phyloP scores from a whole-genome alignment of 768 basidiomycete genomes.

The Kwoniella shandongensis region DNA sequence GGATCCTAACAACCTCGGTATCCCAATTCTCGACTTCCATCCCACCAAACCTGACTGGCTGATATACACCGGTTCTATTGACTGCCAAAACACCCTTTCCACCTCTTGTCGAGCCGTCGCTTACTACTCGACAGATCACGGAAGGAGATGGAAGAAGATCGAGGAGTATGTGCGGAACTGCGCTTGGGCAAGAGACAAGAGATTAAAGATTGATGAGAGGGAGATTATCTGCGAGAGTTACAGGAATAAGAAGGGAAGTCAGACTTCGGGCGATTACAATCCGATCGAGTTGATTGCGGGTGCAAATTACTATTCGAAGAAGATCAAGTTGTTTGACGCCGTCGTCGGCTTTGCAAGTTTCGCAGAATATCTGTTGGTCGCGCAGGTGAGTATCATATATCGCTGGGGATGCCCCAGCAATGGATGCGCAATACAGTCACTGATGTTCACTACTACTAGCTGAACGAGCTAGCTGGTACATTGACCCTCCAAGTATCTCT shows the following conservation, averaged over 20 bases:
- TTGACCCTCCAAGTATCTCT: conserved; percentile 88
- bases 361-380: conserved; percentile 92
- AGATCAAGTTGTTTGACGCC: conserved; percentile 74
- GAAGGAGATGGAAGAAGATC: conserved; percentile 69
- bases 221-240: conserved; percentile 94
- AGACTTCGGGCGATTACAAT: conserved; percentile 64
- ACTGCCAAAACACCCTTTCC: conserved; percentile 59
- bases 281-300: conserved; percentile 79
- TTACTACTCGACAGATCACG: conserved; percentile 73
- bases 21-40: conserved; percentile 81
- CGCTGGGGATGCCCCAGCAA: not conserved
- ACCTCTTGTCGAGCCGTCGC: conserved; percentile 72
- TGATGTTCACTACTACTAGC: conserved; percentile 57
- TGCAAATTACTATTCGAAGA: conserved; percentile 66
- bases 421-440: not conserved
- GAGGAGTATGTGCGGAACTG: conserved; percentile 89
- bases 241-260: conserved; percentile 74
- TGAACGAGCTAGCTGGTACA: conserved; percentile 56
- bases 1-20: conserved; percentile 75
- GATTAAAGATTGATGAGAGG: conserved; percentile 74
- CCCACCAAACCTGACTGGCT: conserved; percentile 72
- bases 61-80: conserved; percentile 81
- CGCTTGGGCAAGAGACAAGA: conserved; percentile 81
- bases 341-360: conserved; percentile 91
- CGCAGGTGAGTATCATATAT: conserved; percentile 67